Percentiles rank a stretch among this genome's conserved stretches.
phyloP scores from a whole-genome alignment of 768 basidiomycete species.

The Trametes gibbosa region DNA sequence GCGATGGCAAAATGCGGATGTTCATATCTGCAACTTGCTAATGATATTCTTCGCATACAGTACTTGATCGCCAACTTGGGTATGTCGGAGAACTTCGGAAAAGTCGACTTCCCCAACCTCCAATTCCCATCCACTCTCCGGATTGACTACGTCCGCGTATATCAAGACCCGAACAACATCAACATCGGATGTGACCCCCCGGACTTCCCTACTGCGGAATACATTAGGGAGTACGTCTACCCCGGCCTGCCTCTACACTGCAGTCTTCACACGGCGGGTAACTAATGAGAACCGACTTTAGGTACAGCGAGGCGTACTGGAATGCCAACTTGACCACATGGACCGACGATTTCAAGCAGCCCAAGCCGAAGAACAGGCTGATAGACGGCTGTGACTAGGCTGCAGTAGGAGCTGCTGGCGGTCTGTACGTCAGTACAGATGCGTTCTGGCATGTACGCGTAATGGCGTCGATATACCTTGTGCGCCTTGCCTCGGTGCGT shows the following conservation, averaged over 20 bases:
- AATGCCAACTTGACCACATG: conserved; percentile 58
- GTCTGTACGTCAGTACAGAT: no score
- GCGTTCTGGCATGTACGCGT: no score
- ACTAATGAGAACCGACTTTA: conserved; percentile 22
- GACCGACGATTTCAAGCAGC: conserved; percentile 42
- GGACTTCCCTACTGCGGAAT: conserved; percentile 69
- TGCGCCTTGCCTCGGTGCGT: no score
- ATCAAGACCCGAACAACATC: conserved; percentile 47
- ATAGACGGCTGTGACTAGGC: conserved; percentile 38
- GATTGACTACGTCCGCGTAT: conserved; percentile 83
- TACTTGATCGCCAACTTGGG: conserved; percentile 59
- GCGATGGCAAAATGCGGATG: conserved; percentile 27
- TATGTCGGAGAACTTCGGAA: conserved; percentile 59
- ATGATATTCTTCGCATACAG: conserved; percentile 26
- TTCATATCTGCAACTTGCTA: neutral
- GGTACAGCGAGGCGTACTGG: conserved; percentile 67
- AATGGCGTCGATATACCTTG: no score
- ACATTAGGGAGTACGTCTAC: conserved; percentile 64
- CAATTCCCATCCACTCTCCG: conserved; percentile 57
- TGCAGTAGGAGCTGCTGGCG: conserved; percentile 24
- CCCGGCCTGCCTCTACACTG: neutral
- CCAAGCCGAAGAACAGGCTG: conserved; percentile 50
- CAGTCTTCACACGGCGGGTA: no score
- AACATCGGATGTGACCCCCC: conserved; percentile 70
- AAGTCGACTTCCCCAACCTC: conserved; percentile 51